Percentiles rank a stretch among this genome's conserved stretches.
Evolutionary conservation across 768 basidiomycete genomes (phyloP).

Genomic region (Cyathus striatus): DNA sequence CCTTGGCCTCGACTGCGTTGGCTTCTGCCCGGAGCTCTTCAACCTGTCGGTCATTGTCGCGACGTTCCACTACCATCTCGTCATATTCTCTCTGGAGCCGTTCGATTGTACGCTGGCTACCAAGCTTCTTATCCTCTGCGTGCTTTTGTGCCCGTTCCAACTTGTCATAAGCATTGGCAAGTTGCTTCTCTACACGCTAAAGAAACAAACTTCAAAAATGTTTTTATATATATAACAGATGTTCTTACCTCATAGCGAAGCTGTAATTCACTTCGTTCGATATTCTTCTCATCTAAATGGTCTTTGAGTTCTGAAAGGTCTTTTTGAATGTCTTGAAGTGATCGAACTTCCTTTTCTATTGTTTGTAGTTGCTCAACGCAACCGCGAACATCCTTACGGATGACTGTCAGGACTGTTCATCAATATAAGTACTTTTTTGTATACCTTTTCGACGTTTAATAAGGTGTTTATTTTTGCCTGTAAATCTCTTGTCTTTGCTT

Average conservation of each 20-base stretch:
- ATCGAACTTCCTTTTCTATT: constrained; percentile 60
- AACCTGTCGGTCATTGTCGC: constrained; percentile 74
- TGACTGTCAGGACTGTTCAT: too few species aligned
- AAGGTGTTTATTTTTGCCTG: constrained; percentile 70
- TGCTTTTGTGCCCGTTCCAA: constrained; percentile 74
- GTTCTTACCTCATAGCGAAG: constrained; percentile 58
- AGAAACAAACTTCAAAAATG: too few species aligned
- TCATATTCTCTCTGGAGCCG: constrained; percentile 76
- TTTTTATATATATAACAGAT: too few species aligned
- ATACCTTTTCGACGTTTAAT: constrained; percentile 70
- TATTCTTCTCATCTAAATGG: constrained; percentile 64
- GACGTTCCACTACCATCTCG: constrained; percentile 68
- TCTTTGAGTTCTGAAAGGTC: constrained; percentile 66
- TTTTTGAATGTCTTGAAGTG: constrained; percentile 62
- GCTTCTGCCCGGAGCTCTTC: constrained; percentile 73
- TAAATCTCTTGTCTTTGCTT: constrained; percentile 74
- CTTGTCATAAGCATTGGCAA: constrained; percentile 78
- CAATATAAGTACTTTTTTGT: too few species aligned
- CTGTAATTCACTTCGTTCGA: constrained; percentile 66
- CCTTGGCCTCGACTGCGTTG: constrained; percentile 63
- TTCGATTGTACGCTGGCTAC: constrained; percentile 72
- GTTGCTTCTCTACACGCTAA: constrained; percentile 78
- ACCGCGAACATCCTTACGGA: constrained; percentile 69
- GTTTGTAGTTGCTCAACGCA: constrained; percentile 75
- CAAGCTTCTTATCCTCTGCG: constrained; percentile 71